A percentile compares a stretch with the other conserved stretches of the same genome.
Evolutionary conservation across 345 rosid species (phyloP).

Genomic region (Euphorbia tirucalli): DNA sequence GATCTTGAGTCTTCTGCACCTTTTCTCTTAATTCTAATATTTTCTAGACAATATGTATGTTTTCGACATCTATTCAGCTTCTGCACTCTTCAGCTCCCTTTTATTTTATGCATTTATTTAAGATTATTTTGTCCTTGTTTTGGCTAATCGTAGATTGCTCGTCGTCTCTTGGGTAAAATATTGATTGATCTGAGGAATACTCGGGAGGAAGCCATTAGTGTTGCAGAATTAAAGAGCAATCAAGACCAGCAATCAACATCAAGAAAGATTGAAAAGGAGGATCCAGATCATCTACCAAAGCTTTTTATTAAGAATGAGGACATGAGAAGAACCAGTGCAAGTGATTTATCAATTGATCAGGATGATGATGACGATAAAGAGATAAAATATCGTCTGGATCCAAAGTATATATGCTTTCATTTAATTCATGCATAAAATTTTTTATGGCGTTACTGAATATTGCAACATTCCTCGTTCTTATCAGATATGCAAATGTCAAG

Average conservation of each 20-base stretch:
- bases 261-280: conserved; percentile 48
- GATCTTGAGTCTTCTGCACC: background rate
- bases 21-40: conserved; percentile 1
- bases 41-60: background rate
- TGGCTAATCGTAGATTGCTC: conserved; percentile 64
- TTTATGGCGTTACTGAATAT: background rate
- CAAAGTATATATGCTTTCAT: conserved; percentile 48
- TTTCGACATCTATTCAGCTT: background rate
- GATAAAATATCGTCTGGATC: conserved; percentile 94
- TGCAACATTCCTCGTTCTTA: conserved; percentile 14
- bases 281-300: conserved; percentile 49
- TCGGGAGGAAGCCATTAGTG: conserved; percentile 89
- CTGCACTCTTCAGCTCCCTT: background rate
- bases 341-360: conserved; percentile 62
- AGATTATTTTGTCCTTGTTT: background rate
- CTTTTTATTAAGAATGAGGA: conserved; percentile 54
- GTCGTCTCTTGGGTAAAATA: conserved; percentile 91
- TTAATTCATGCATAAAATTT: conserved; percentile 2
- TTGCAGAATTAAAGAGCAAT: conserved; percentile 76
- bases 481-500: conserved; percentile 94
- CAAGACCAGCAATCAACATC: conserved; percentile 58
- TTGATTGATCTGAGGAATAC: conserved; percentile 97
- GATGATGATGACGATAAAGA: conserved; percentile 96
- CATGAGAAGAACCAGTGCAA: conserved; percentile 54
- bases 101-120: background rate